These are phyloP conservation scores for Coemansia sp. DNA, from an alignment of 192 early-diverging fungal genomes.

Conservation along the genomic window DNA sequence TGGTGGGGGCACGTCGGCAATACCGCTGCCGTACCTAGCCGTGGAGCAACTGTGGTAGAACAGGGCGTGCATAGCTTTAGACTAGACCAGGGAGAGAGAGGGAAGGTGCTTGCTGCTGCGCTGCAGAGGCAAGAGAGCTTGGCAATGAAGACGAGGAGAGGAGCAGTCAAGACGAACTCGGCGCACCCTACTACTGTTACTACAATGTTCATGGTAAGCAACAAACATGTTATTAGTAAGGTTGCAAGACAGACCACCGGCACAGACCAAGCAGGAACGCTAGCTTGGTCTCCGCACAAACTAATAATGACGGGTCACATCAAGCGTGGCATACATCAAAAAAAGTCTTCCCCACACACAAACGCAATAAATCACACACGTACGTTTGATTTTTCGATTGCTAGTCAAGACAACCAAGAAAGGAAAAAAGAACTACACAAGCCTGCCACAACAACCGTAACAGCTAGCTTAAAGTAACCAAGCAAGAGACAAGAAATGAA, in stretches of 20 bases:
- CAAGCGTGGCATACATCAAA: not conserved
- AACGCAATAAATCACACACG: slow-evolving; percentile 5
- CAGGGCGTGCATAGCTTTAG: slow-evolving; percentile 7
- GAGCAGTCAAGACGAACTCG: not conserved
- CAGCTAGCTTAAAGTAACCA: slow-evolving; percentile 10
- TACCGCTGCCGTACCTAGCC: slow-evolving; percentile 8
- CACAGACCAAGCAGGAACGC: not conserved
- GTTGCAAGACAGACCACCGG: not conserved
- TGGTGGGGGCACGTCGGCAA: slow-evolving; percentile 44
- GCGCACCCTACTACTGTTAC: not conserved
- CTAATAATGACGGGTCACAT: not conserved
- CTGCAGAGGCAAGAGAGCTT: slow-evolving; percentile 13
- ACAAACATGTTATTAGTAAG: not conserved
- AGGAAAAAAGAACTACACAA: not conserved
- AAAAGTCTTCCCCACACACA: not conserved
- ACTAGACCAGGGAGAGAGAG: not conserved
- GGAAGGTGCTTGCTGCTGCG: slow-evolving; percentile 7
- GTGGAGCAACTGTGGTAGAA: slow-evolving; percentile 20
- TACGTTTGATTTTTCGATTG: slow-evolving; percentile 5
- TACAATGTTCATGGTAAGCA: not conserved
- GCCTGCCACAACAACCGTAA: slow-evolving; percentile 2
- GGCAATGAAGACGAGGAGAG: not conserved
- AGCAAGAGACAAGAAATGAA: slow-evolving; percentile 12
- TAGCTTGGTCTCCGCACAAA: not conserved
- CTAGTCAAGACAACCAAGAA: not conserved